These are phyloP conservation scores for Fusarium miscanthi DNA, from an alignment of 2,329 filamentous ascomycete species.

Conservation along the genomic window DNA sequence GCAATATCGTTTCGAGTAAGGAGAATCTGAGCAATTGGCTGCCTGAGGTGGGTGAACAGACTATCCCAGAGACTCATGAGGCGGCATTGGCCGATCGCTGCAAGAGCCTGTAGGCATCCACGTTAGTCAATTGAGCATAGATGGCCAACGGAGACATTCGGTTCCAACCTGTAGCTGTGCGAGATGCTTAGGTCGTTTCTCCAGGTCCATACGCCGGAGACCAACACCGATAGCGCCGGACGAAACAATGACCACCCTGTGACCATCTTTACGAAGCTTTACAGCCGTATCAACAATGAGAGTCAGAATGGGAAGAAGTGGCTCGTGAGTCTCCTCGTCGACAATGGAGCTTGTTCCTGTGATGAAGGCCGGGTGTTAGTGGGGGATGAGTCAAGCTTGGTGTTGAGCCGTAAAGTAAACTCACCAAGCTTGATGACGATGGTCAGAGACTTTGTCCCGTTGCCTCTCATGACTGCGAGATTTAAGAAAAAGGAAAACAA, in stretches of 20 bases:
- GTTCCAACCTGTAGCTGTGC: constrained; percentile 79
- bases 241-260: constrained; percentile 94
- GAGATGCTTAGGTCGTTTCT: constrained; percentile 88
- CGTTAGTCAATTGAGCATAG: constrained; percentile 16
- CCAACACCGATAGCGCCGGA: constrained; percentile 97
- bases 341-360: constrained; percentile 99
- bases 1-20: constrained; percentile 96
- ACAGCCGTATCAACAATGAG: constrained; percentile 95
- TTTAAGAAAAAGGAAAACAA: constrained; percentile 2
- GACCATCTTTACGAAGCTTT: constrained; percentile 87
- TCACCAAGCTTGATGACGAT: constrained; percentile 90
- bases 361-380: constrained; percentile 39
- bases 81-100: constrained; percentile 94
- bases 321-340: constrained; percentile 94
- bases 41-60: constrained; percentile 85
- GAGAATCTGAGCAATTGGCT: constrained; percentile 94
- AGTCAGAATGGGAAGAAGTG: constrained; percentile 88
- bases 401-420: constrained; percentile 37
- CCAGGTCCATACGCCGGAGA: constrained; percentile 87
- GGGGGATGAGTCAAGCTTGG: constrained; percentile 18
- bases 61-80: constrained; percentile 97
- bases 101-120: constrained; percentile 71
- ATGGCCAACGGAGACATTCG: neutral
- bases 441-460: constrained; percentile 54
- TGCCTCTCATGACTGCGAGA: constrained; percentile 70